Conservation (phyloP, 345 rosid genomes). For the Eucalyptus marginata region DNA sequence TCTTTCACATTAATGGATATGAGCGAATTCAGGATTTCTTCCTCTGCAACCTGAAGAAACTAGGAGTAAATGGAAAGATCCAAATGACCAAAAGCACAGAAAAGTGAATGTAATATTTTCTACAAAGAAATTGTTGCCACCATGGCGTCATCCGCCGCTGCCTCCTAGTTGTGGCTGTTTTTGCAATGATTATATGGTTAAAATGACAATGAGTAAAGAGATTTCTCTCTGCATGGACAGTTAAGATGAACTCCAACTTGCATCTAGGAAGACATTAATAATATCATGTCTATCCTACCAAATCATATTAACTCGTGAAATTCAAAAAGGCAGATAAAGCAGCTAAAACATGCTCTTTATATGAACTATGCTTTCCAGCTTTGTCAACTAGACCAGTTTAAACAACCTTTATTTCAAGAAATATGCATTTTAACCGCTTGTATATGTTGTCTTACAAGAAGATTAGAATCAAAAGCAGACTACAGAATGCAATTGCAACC, state of each 20-base stretch:
- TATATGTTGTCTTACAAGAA: neutral
- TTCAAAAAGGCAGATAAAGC: neutral
- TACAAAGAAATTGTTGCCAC: neutral
- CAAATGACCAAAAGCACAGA: neutral
- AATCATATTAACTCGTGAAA: neutral
- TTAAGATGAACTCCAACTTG: neutral
- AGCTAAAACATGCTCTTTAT: neutral
- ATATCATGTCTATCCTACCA: neutral
- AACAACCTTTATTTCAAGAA: neutral
- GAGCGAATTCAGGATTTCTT: conserved; percentile 42
- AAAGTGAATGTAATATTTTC: neutral
- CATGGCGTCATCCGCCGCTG: neutral
- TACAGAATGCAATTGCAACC: neutral
- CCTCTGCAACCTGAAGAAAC: conserved; percentile 42
- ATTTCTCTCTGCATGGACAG: neutral
- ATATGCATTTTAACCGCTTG: neutral
- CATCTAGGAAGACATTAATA: neutral
- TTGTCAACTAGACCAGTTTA: neutral
- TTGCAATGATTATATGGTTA: neutral
- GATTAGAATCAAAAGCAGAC: neutral
- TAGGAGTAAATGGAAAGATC: neutral
- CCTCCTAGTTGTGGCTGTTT: neutral
- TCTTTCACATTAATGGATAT: conserved; percentile 52
- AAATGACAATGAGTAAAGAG: neutral
- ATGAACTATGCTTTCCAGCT: neutral